A percentile compares a stretch with the other conserved stretches of the same genome.
Conservation (phyloP, 768 basidiomycete genomes). For the Kwoniella dejecticola region DNA sequence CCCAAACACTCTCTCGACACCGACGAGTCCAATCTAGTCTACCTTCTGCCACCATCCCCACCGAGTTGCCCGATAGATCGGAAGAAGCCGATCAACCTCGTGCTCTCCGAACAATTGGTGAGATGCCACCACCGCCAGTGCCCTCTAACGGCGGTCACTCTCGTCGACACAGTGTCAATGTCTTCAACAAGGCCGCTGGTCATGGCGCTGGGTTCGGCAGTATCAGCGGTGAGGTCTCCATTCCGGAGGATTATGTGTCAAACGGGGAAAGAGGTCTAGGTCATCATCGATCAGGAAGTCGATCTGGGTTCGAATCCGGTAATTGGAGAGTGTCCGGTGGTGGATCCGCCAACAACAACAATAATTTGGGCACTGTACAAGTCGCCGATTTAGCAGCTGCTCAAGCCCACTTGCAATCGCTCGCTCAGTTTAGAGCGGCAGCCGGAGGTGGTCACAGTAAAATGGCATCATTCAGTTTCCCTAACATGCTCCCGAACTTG, state of each 20-base stretch:
- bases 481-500: conserved; percentile 96
- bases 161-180: conserved; percentile 52
- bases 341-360: background rate
- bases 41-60: conserved; percentile 23
- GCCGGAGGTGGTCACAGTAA: conserved; percentile 82
- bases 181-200: conserved; percentile 48
- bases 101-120: conserved; percentile 22
- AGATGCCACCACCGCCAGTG: conserved; percentile 51
- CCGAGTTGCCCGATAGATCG: conserved; percentile 12
- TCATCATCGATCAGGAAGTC: conserved; percentile 51
- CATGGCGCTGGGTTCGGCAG: conserved; percentile 75
- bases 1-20: conserved; percentile 38
- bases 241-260: conserved; percentile 42
- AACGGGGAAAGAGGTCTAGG: conserved; percentile 18
- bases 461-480: conserved; percentile 96
- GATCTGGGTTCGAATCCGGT: conserved; percentile 48
- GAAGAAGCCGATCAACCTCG: conserved; percentile 28
- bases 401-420: conserved; percentile 90
- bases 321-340: conserved; percentile 87
- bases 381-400: conserved; percentile 87
- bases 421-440: conserved; percentile 95
- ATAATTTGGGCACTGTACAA: conserved; percentile 4
- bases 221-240: conserved; percentile 53
- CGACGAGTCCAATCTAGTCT: conserved; percentile 44
- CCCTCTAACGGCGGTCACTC: conserved; percentile 33